Percentiles rank a stretch among this genome's conserved stretches.
phyloP scores from a whole-genome alignment of 257 asterid species.

The Fraxinus quadrangulata region DNA sequence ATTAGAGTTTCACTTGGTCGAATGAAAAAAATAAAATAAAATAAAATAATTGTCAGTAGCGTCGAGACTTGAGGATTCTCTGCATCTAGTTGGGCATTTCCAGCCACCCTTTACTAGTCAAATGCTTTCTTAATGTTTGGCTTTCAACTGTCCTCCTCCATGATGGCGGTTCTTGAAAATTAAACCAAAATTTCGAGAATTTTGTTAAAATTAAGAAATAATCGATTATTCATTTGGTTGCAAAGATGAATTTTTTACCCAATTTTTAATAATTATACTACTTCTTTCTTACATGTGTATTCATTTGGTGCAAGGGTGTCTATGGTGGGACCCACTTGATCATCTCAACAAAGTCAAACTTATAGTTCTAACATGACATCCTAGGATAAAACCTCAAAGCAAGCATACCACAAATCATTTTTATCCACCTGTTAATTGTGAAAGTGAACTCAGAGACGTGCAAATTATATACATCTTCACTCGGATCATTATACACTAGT shows the following conservation, averaged over 20 bases:
- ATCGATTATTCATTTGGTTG: background rate
- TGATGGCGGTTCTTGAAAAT: constrained; percentile 37
- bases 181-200: constrained; percentile 18
- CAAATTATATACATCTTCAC: too few species aligned
- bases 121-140: constrained; percentile 28
- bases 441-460: too few species aligned
- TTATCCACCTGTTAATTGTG: too few species aligned
- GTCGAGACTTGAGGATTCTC: background rate
- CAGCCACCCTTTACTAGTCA: constrained; percentile 27
- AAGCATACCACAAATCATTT: too few species aligned
- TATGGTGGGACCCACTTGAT: background rate
- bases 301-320: background rate
- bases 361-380: too few species aligned
- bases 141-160: constrained; percentile 33
- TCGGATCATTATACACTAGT: too few species aligned
- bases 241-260: background rate
- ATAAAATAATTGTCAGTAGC: too few species aligned
- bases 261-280: too few species aligned
- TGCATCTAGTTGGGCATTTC: constrained; percentile 1
- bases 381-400: too few species aligned
- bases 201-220: background rate
- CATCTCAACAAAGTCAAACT: background rate
- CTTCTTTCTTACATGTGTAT: too few species aligned
- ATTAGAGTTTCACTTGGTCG: too few species aligned
- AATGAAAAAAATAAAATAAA: too few species aligned